Percentiles rank a stretch among this genome's conserved stretches.
phyloP scores from a whole-genome alignment of 768 basidiomycete genomes.

The Rhodotorula babjevae region DNA sequence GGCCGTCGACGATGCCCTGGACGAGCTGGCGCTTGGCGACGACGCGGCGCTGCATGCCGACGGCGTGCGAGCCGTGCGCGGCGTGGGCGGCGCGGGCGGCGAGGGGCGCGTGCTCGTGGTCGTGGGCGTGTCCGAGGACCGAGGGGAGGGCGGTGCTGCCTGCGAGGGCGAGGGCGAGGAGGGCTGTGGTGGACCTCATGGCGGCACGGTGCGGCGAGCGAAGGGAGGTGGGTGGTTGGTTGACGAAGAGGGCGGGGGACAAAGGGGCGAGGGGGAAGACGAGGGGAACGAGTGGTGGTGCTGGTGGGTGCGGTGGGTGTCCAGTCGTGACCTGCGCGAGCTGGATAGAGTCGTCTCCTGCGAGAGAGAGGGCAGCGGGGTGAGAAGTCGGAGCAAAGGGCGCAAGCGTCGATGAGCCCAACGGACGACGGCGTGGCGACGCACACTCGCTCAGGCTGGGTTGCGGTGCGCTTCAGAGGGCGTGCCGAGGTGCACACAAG shows the following conservation, averaged over 20 bases:
- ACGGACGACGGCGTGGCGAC: too few relatives aligned
- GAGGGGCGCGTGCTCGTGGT: background rate
- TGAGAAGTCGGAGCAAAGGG: background rate
- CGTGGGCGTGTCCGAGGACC: too few relatives aligned
- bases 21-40: background rate
- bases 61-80: background rate
- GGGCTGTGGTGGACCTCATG: background rate
- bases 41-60: background rate
- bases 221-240: background rate
- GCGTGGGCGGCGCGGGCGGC: background rate
- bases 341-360: background rate
- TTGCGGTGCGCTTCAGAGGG: too few relatives aligned
- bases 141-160: background rate
- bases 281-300: background rate
- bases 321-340: background rate
- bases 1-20: background rate
- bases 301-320: too few relatives aligned
- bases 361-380: background rate
- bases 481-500: too few relatives aligned
- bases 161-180: background rate
- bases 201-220: background rate
- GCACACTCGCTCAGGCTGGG: too few relatives aligned
- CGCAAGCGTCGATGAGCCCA: too few relatives aligned
- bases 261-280: too few relatives aligned
- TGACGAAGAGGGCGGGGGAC: background rate